phyloP scores from a whole-genome alignment of 345 rosid species.

The Hevea brasiliensis region DNA sequence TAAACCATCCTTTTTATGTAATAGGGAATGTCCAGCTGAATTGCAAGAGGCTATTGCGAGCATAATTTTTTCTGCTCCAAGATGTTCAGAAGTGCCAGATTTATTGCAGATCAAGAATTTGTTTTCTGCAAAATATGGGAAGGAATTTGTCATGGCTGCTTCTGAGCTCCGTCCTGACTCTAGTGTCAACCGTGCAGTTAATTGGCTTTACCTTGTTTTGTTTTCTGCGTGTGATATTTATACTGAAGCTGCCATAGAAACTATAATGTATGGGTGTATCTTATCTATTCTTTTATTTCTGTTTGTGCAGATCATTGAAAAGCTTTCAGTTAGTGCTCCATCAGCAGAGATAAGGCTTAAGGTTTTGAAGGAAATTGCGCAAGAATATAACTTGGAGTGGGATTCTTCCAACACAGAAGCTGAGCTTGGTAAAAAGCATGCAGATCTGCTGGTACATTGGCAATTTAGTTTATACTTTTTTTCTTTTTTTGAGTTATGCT shows the following conservation, averaged over 20 bases:
- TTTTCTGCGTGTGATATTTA: conserved; percentile 16
- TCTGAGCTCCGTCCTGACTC: conserved; percentile 94
- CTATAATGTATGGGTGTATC: conserved; percentile 9
- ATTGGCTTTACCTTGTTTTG: conserved; percentile 25
- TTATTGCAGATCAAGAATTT: conserved; percentile 76
- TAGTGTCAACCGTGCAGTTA: conserved; percentile 89
- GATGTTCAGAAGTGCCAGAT: conserved; percentile 94
- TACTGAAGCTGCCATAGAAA: conserved; percentile 4
- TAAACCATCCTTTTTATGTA: conserved; percentile 5
- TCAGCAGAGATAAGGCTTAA: conserved; percentile 67
- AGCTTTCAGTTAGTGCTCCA: conserved; percentile 79
- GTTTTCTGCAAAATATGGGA: conserved; percentile 79
- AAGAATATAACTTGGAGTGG: conserved; percentile 71
- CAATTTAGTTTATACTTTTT: conserved; percentile 15
- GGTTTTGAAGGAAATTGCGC: conserved; percentile 77
- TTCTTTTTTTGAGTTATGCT: neutral
- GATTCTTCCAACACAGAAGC: conserved; percentile 85
- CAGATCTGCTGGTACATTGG: conserved; percentile 73
- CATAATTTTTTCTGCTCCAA: conserved; percentile 91
- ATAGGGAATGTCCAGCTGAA: conserved; percentile 90
- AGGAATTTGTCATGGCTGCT: conserved; percentile 70
- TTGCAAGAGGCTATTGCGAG: conserved; percentile 87
- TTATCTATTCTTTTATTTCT: conserved; percentile 9
- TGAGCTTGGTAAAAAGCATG: conserved; percentile 77
- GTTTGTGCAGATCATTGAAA: conserved; percentile 69